Evolutionary conservation across 441 rosid species (phyloP), one percentile per base, ranked within the genome.

Genomic region (Erysimum pusillum): DNA sequence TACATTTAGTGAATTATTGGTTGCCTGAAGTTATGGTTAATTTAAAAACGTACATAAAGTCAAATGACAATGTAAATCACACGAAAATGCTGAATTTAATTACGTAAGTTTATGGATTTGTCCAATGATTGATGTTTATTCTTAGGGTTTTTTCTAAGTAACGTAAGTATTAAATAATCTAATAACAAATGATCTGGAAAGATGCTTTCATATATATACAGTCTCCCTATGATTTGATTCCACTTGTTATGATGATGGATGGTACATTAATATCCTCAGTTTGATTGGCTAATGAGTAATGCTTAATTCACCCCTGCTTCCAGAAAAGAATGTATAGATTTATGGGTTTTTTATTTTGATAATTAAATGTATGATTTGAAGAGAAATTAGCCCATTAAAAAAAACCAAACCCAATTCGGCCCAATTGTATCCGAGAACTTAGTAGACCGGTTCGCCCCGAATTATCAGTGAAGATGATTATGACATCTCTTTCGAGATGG

Each of bases 51-150:
- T 18, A 63, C 52, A 45, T 63, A 13, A 63, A 70, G 76, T 70
- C 76, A 76, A 69, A 70, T 39, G 48, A 18, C 48, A 46, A 64
- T 70, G 76, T 57, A 36, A 48, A 38, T 36, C 42, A 69, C 54
- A 76, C 60, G 54, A 63, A 58, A 70, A 57, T 38, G 31, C 22
- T 32, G 64, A 12, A 36, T 63, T 56, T 45, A 69, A 36, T 75
- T 67, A 14, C 61, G 14, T 18, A 39, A 67, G 11, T 54, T 44
- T 57, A 70, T 48, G 25, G 35, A 63, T 56, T 48, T 53, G 46
- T 63, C 76, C 80, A 77, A 71, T 71, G 31, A 64, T 77, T 63
- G 72, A 48, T 70, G 44, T 48, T 56, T 45, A 6, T 69, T 63
- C 51, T 15, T n/a, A n/a, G n/a, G n/a, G n/a, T n/a, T 1, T 54